These are phyloP conservation scores for Malus fusca DNA, from an alignment of 306 rosid genomes.

Conservation along the genomic window DNA sequence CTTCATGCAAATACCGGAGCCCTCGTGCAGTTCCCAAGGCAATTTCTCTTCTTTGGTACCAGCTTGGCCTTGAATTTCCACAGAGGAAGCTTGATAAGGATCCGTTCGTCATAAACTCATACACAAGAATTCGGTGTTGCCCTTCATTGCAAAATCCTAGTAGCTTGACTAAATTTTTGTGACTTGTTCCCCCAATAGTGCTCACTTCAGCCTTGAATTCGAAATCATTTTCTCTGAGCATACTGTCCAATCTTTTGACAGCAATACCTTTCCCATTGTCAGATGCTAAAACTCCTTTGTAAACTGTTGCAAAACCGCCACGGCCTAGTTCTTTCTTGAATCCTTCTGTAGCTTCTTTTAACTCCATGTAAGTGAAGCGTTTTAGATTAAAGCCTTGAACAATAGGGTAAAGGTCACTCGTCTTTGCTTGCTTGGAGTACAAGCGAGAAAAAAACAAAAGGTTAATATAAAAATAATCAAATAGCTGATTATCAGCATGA, in stretches of 20 bases:
- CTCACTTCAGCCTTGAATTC: too few species aligned
- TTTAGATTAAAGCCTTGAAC: not conserved
- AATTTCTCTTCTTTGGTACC: constrained; percentile 11
- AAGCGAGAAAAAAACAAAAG: too few species aligned
- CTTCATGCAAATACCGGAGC: constrained; percentile 23
- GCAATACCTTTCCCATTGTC: not conserved
- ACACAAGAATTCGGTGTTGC: too few species aligned
- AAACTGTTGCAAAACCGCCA: not conserved
- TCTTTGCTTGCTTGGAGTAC: not conserved
- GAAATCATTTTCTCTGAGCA: not conserved
- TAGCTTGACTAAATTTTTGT: too few species aligned
- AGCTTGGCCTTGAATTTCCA: not conserved
- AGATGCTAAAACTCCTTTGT: not conserved
- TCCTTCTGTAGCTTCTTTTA: not conserved
- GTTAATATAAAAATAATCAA: not conserved
- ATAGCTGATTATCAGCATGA: not conserved
- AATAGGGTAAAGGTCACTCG: not conserved
- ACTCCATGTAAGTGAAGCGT: not conserved
- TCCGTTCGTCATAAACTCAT: not conserved
- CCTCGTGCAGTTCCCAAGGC: constrained; percentile 16
- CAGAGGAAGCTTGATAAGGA: constrained; percentile 8
- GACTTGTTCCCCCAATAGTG: too few species aligned
- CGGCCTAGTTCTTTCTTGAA: not conserved
- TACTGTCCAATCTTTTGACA: not conserved
- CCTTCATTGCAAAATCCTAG: too few species aligned